Evolutionary conservation across 768 basidiomycete species (phyloP).

Genomic region (Solioccasus polychromus): DNA sequence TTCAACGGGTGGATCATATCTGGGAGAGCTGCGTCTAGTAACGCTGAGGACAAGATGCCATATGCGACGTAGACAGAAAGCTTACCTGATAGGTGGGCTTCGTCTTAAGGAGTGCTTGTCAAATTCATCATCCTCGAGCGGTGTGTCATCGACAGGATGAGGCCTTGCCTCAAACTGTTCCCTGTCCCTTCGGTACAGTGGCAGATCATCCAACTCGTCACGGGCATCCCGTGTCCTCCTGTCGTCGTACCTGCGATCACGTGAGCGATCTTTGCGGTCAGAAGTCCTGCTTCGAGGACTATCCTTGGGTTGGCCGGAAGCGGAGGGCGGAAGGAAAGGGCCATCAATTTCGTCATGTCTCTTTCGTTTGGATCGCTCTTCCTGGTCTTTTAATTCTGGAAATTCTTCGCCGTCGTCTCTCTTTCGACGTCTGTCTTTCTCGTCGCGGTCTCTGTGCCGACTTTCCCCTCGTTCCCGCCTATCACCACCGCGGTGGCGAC

Average conservation of each 20-base stretch:
- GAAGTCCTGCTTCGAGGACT: conserved; percentile 46
- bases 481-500: conserved; percentile 46
- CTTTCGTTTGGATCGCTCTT: conserved; percentile 66
- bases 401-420: conserved; percentile 61
- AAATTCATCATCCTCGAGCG: conserved; percentile 32
- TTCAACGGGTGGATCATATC: conserved; percentile 68
- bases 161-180: conserved; percentile 41
- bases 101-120: conserved; percentile 34
- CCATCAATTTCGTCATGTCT: conserved; percentile 53
- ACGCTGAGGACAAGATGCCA: conserved; percentile 5
- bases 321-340: conserved; percentile 40
- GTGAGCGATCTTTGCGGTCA: conserved; percentile 47
- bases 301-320: conserved; percentile 36
- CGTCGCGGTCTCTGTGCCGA: conserved; percentile 50
- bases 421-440: conserved; percentile 61
- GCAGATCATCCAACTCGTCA: conserved; percentile 62
- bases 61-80: conserved; percentile 10
- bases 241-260: conserved; percentile 58
- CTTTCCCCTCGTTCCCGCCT: conserved; percentile 51
- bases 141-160: conserved; percentile 40
- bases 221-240: conserved; percentile 42
- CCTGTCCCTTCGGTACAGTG: conserved; percentile 41
- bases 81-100: conserved; percentile 46
- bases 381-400: conserved; percentile 41
- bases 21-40: conserved; percentile 65